Base-by-base conservation (phyloP, 139 green algal genomes). In the Tetraselmis striata region DNA sequence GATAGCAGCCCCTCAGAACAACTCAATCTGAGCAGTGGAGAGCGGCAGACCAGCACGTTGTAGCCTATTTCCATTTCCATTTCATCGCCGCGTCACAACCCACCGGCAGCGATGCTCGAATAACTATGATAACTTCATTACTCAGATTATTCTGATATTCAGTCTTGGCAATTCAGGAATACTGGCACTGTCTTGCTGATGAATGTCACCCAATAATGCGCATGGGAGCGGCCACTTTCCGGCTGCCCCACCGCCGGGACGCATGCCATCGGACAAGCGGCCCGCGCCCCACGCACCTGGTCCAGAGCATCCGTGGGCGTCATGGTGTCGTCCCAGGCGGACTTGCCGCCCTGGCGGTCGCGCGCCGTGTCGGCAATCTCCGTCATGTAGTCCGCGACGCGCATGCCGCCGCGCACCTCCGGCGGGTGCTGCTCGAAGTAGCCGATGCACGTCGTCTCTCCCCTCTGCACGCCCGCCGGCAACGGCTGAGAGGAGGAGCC, bases 351-450 rank as follows among this genome's bases (percentile, higher is more conserved):
- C 29, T 84, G 78, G 1, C 91, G 82, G 58, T 91, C 83, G 29
- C 83, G 86, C 76, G 59, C 77, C 58, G 26, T 58, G 1, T 58
- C 32, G 31, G 59, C 58, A 81, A 86, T 45, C 25, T 84, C 1
- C 1, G 78, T 27, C 59, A 89, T 85, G 79, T 90, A 94, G 82
- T 90, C 88, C n/a, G 94, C 89, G 1, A 95, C 82, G 0, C 87
- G 84, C 59, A 95, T 74, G 74, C 89, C 86, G 0, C 88, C 82
- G 0, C 83, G 83, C 1, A 96, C 83, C 11, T 5, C 45, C 18
- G 45, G 27, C 23, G 90, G 90, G 59, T 93, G 84, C 87, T 96
- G 92, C 28, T 83, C 87, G 86, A 95, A 94, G 86, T 94, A 95
- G 59, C 92, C 93, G 28, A 95, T 80, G 27, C 86, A 78, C 0